A percentile compares a stretch with the other conserved stretches of the same genome.
phyloP scores from a whole-genome alignment of 2,329 filamentous ascomycete species.

The Cadophora sp. region DNA sequence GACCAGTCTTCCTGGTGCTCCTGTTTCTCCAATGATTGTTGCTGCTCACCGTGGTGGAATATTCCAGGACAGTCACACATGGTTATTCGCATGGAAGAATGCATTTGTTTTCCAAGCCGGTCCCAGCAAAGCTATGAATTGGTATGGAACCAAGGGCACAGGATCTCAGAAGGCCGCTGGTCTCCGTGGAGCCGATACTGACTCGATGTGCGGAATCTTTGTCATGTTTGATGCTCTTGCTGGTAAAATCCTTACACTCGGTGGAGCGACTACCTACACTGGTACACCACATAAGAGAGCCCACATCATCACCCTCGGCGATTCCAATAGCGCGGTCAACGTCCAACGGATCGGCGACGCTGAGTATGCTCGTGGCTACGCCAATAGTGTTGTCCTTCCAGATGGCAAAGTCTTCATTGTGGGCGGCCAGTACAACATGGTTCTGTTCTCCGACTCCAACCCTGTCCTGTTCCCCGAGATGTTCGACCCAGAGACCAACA shows the following conservation, averaged over 20 bases:
- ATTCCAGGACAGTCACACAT: conserved; percentile 59
- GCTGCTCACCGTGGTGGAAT: conserved; percentile 51
- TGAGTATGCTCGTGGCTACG: conserved; percentile 51
- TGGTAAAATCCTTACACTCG: conserved; percentile 61
- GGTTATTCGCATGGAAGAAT: conserved; percentile 45
- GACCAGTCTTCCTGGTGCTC: conserved; percentile 52
- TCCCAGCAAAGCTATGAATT: conserved; percentile 56
- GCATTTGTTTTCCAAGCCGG: conserved; percentile 37
- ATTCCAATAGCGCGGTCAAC: conserved; percentile 36
- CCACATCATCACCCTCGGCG: conserved; percentile 56
- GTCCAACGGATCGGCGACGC: conserved; percentile 48
- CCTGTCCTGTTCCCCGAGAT: conserved; percentile 53
- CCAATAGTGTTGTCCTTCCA: conserved; percentile 56
- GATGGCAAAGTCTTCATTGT: conserved; percentile 55
- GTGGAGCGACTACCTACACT: conserved; percentile 56
- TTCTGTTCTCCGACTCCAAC: conserved; percentile 54
- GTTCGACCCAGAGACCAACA: conserved; percentile 52
- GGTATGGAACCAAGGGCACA: conserved; percentile 56
- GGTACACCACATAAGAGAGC: conserved; percentile 53
- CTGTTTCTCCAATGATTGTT: conserved; percentile 58
- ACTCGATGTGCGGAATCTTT: conserved; percentile 62
- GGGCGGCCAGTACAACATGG: conserved; percentile 53
- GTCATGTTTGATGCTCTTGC: conserved; percentile 62
- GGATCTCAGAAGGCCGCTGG: conserved; percentile 55
- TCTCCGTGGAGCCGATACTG: conserved; percentile 49